Evolutionary conservation across 805 yeast species (phyloP), one percentile per base, ranked within the genome.

Genomic region (Hanseniaspora lindneri): DNA sequence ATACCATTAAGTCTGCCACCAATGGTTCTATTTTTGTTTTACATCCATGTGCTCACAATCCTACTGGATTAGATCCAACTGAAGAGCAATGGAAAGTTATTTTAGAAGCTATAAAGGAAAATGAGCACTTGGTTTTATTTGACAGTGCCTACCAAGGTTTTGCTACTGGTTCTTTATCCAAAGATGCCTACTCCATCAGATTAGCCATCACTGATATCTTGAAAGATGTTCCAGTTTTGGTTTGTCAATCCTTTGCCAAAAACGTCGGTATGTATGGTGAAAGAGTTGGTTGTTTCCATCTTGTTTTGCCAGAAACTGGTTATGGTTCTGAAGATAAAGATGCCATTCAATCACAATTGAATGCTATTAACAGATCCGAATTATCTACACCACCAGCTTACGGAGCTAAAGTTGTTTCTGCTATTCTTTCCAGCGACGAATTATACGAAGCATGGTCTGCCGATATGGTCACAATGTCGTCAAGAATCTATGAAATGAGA

Each of bases 61-160:
- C 98, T 52, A 89, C 97, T 20, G 98, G 97, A 36, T 77, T 89
- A 56, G 98, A 89, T 64, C 97, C 97, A 50, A 77, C 83, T 2
- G 69, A 71, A 51, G 82, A 74, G 44, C 83, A 89, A 67, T 89
- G 98, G 98, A 64, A 64, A 40, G 57, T 70, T 58, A 80, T 92
- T 47, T 71, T 84, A 40, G 71, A 73, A 39, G 80, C 77, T 23
- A 67, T 85, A 54, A 73, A 76, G 55, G 61, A 66, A 51, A 71
- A 75, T 51, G 67, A 74, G 47, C 94, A 86, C 66, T 73, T 89
- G 58, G 85, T 86, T 5, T 66, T 89, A 53, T 88, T 92, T 60
- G 98, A 89, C 67, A 78, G 87, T 53, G 97, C 97, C 20, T 89
- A 92, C 72, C 97, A 89, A 69, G 98, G 98, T 4, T 89, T 89